Conservation (phyloP, 305 asterid species). For the Solanum hybrid region DNA sequence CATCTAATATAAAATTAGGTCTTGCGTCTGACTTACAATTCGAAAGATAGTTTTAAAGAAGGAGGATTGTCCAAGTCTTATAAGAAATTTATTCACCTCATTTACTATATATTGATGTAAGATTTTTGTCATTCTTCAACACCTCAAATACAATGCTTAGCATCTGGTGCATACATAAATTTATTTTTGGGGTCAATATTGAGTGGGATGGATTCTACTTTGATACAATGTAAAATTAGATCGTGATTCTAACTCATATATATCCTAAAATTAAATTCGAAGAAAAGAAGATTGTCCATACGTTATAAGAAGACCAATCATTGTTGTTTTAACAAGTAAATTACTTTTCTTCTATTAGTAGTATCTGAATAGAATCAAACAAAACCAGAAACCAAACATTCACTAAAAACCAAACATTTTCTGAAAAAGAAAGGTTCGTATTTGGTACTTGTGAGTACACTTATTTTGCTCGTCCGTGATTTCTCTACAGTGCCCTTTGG, state of each 20-base stretch:
- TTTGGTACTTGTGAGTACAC: slow-evolving; percentile 25
- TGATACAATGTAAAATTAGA: background rate
- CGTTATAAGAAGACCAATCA: too few species aligned
- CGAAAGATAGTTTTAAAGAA: background rate
- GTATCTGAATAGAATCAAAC: background rate
- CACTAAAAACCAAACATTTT: background rate
- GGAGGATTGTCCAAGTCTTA: background rate
- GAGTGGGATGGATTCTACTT: too few species aligned
- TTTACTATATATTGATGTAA: too few species aligned
- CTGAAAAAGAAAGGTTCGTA: slow-evolving; percentile 2
- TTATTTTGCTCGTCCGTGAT: slow-evolving; percentile 23
- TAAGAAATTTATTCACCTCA: too few species aligned
- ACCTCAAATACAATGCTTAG: too few species aligned
- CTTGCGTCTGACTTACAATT: too few species aligned
- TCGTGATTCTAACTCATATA: too few species aligned
- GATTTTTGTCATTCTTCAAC: background rate
- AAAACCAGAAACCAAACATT: slow-evolving; percentile 32
- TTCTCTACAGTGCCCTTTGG: background rate
- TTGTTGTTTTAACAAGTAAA: background rate
- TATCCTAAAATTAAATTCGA: too few species aligned
- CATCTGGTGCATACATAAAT: background rate
- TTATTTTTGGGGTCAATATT: background rate
- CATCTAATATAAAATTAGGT: background rate
- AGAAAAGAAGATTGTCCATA: background rate
- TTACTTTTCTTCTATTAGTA: background rate